A percentile compares a stretch with the other conserved stretches of the same genome.
phyloP scores from a whole-genome alignment of 257 asterid genomes.

The Nicotiana tabacum region DNA sequence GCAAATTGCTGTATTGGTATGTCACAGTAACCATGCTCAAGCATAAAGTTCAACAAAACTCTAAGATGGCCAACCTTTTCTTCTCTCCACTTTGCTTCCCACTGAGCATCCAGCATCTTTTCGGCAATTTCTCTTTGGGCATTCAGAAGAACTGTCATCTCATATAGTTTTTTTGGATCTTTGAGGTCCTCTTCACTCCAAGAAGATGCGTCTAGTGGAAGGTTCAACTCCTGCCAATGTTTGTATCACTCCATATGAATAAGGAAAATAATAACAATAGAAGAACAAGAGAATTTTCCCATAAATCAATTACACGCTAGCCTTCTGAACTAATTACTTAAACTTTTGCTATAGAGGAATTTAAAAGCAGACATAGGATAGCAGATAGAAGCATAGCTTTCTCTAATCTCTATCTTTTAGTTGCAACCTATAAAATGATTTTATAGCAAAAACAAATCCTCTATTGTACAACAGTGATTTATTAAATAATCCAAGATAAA shows the following conservation, averaged over 20 bases:
- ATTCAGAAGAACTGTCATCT: slow-evolving; percentile 82
- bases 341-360: not conserved
- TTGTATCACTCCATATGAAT: not conserved
- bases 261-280: not conserved
- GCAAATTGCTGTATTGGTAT: not conserved
- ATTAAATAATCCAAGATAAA: not conserved
- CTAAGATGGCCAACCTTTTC: slow-evolving; percentile 48
- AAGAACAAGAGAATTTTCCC: slow-evolving; percentile 5
- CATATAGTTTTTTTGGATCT: slow-evolving; percentile 87
- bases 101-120: slow-evolving; percentile 69
- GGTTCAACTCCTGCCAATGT: slow-evolving; percentile 64
- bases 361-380: not conserved
- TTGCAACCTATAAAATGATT: not conserved
- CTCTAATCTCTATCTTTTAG: not conserved
- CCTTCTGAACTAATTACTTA: not conserved
- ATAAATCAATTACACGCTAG: not conserved
- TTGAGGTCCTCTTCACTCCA: slow-evolving; percentile 81
- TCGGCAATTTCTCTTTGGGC: slow-evolving; percentile 92
- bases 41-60: not conserved
- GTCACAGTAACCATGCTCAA: not conserved
- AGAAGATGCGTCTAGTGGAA: slow-evolving; percentile 76
- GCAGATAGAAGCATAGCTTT: not conserved
- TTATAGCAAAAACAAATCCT: not conserved
- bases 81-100: slow-evolving; percentile 95
- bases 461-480: not conserved